Evolutionary conservation across 441 rosid genomes (phyloP), one percentile per base, ranked within the genome.

Genomic region (Croton laevigatus): DNA sequence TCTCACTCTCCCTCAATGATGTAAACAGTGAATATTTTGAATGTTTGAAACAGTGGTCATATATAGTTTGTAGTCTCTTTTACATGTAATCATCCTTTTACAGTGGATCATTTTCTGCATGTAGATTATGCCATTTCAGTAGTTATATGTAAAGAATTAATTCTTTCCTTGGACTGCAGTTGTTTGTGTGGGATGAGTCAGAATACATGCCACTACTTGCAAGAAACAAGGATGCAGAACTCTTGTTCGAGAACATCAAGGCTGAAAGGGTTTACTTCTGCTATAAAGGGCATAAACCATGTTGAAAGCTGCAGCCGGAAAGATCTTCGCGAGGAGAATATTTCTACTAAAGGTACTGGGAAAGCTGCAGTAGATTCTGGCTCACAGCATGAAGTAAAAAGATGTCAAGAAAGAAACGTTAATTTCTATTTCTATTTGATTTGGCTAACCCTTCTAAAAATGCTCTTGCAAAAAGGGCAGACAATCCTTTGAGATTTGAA

Each of bases 171-270:
- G 38, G 55, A 71, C 59, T 48, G 78, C 86, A 88, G 90, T 75
- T 86, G 71, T 85, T 82, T 37, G 78, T 82, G 64, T 86, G 89
- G 87, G 93, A 88, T 71, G 87, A 86, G 65, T 77, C 75, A 8
- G 87, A 78, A 10, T 78, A 81, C 70, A 36, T 85, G 60, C 85
- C 93, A 0, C 80, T 86, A 23, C 82, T 82, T 3, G 80, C 83
- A 36, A 82, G 76, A 72, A 86, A 86, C 86, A 77, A 80, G 61
- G 89, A 88, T 9, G 90, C 90, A 0, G 89, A 86, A 73, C 59
- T 82, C 53, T 72, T 86, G 78, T 86, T 86, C 16, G 90, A 87
- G 58, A 83, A 80, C 79, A 78, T 85, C 69, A 80, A 66, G 59
- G 90, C 93, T 4, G 86, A 84, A 62, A 80, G 73, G 72, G 84